These are phyloP conservation scores for Boletus reticulatus DNA, from an alignment of 768 basidiomycete genomes.

Conservation along the genomic window DNA sequence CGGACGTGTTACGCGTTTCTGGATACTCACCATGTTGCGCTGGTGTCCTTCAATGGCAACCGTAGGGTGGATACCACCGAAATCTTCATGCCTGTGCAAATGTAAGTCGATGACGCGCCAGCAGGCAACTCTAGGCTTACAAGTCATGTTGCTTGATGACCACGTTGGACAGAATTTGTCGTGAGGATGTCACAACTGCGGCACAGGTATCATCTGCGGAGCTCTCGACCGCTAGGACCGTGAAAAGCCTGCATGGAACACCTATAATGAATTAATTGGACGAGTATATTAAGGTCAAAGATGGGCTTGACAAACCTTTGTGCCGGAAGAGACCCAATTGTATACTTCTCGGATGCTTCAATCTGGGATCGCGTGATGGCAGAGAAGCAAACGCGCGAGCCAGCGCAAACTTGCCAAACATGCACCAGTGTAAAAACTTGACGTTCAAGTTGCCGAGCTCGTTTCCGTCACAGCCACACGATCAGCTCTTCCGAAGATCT, in stretches of 20 bases:
- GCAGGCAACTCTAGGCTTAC: constrained; percentile 33
- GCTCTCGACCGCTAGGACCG: constrained; percentile 76
- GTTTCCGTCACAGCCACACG: neutral
- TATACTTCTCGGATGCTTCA: neutral
- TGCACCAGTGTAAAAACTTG: neutral
- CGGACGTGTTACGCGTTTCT: neutral
- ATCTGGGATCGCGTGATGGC: neutral
- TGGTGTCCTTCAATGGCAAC: constrained; percentile 78
- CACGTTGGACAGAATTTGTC: constrained; percentile 76
- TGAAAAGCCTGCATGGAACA: constrained; percentile 37
- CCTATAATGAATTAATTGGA: neutral
- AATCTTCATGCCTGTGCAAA: constrained; percentile 22
- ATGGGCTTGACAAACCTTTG: neutral
- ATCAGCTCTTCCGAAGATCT: too few relatives aligned
- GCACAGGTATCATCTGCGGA: constrained; percentile 96
- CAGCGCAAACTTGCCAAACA: neutral
- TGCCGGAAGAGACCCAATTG: neutral
- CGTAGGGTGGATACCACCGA: constrained; percentile 77
- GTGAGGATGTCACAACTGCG: constrained; percentile 73
- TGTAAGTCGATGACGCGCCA: neutral
- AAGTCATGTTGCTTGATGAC: constrained; percentile 77
- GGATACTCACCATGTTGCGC: constrained; percentile 59
- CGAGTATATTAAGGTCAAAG: neutral
- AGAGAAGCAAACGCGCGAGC: neutral
- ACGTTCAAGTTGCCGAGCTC: too few relatives aligned